phyloP scores from a whole-genome alignment of 495 filamentous ascomycete species.

The Baudoinia panamericana region DNA sequence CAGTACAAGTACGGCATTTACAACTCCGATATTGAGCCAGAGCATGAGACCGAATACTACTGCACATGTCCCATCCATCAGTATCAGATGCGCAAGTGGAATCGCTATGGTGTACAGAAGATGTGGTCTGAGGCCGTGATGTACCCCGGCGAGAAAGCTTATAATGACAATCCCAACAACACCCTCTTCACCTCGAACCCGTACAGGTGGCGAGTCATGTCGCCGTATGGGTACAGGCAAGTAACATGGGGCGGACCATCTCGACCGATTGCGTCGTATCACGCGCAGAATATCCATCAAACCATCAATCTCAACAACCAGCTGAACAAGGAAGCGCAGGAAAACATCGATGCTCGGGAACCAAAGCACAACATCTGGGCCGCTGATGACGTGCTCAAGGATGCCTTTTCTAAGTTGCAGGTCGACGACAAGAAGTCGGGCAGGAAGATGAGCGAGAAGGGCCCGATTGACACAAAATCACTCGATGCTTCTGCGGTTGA shows the following conservation, averaged over 20 bases:
- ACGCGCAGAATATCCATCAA: slow-evolving; percentile 20
- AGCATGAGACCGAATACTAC: slow-evolving; percentile 30
- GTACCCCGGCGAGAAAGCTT: slow-evolving; percentile 37
- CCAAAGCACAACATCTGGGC: slow-evolving; percentile 34
- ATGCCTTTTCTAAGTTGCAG: slow-evolving; percentile 23
- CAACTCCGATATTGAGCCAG: slow-evolving; percentile 38
- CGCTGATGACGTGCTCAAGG: slow-evolving; percentile 17
- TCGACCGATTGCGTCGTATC: slow-evolving; percentile 18
- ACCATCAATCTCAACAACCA: slow-evolving; percentile 12
- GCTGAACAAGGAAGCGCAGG: slow-evolving; percentile 32
- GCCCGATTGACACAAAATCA: not conserved
- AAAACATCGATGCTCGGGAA: slow-evolving; percentile 29
- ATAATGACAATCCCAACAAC: slow-evolving; percentile 27
- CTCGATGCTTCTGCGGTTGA: not conserved
- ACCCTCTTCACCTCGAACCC: slow-evolving; percentile 26
- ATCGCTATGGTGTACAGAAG: slow-evolving; percentile 30
- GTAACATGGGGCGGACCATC: not conserved
- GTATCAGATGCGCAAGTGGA: slow-evolving; percentile 23
- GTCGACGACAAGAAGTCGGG: slow-evolving; percentile 11
- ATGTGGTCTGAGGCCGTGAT: slow-evolving; percentile 37
- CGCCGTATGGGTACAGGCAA: slow-evolving; percentile 21
- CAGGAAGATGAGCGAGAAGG: slow-evolving; percentile 3
- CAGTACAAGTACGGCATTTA: slow-evolving; percentile 31
- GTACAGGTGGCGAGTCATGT: slow-evolving; percentile 21
- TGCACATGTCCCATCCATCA: slow-evolving; percentile 13